phyloP scores from a whole-genome alignment of 2,329 filamentous ascomycete species.

The Verticillium alfalfae region DNA sequence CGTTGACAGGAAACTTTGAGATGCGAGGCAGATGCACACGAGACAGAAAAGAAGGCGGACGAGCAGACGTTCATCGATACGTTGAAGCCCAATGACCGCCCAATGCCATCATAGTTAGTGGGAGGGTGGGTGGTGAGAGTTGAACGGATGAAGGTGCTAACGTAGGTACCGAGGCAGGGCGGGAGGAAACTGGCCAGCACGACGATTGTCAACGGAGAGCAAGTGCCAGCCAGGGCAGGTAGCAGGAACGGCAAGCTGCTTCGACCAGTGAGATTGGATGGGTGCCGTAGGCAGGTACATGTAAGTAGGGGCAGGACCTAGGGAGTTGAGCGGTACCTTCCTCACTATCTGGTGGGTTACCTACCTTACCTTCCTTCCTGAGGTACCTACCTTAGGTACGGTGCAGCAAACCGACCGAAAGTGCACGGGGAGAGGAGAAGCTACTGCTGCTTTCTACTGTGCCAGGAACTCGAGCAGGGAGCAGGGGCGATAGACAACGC shows the following conservation, averaged over 20 bases:
- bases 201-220: not conserved
- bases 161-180: not conserved
- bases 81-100: not conserved
- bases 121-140: not conserved
- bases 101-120: not conserved
- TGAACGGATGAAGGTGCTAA: not conserved
- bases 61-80: not conserved
- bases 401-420: not conserved
- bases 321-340: too few relatives aligned
- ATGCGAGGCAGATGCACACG: not conserved
- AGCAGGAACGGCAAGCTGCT: not conserved
- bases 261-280: not conserved
- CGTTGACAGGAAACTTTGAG: not conserved
- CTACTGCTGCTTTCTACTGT: not conserved
- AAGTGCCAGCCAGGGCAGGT: not conserved
- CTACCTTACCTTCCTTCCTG: too few relatives aligned
- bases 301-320: too few relatives aligned
- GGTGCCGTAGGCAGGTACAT: too few relatives aligned
- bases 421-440: not conserved
- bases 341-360: too few relatives aligned
- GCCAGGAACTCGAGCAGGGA: not conserved
- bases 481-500: not conserved
- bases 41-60: not conserved
- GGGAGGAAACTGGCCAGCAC: not conserved
- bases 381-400: not conserved